Conservation (phyloP, 495 filamentous ascomycete genomes). For the Penicillium daleae region DNA sequence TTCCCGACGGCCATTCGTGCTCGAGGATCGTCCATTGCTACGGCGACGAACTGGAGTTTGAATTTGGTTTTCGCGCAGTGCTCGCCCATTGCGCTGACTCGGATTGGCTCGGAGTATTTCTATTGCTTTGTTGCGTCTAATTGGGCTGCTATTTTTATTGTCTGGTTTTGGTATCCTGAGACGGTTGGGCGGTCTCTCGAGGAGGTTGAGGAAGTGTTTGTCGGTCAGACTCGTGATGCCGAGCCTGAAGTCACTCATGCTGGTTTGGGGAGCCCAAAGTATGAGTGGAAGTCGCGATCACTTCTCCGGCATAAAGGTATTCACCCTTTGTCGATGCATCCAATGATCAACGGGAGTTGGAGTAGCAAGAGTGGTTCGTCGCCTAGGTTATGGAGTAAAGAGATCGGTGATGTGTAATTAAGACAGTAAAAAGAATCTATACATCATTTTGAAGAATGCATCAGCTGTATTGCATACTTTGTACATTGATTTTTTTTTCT, state of each 20-base stretch:
- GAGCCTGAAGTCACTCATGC: constrained; percentile 7
- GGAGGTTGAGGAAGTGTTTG: constrained; percentile 55
- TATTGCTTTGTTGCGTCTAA: constrained; percentile 60
- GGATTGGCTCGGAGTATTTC: constrained; percentile 54
- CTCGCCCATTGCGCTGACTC: constrained; percentile 54
- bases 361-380: constrained; percentile 18
- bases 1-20: constrained; percentile 59
- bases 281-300: constrained; percentile 8
- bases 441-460: not conserved
- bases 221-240: constrained; percentile 18
- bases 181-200: constrained; percentile 58
- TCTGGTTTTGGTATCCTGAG: constrained; percentile 55
- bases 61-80: constrained; percentile 60
- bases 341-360: constrained; percentile 17
- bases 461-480: not conserved
- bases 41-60: constrained; percentile 58
- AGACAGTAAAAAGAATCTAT: not conserved
- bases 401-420: constrained; percentile 17
- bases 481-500: not conserved
- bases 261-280: not conserved
- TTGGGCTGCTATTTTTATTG: constrained; percentile 45
- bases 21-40: constrained; percentile 54
- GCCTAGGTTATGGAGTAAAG: constrained; percentile 17
- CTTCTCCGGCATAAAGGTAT: constrained; percentile 20
- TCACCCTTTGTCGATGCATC: constrained; percentile 29